A percentile compares a stretch with the other conserved stretches of the same genome.
These are phyloP conservation scores for Pelargonium myrrhifolium DNA, from an alignment of 441 rosid genomes.

Conservation along the genomic window DNA sequence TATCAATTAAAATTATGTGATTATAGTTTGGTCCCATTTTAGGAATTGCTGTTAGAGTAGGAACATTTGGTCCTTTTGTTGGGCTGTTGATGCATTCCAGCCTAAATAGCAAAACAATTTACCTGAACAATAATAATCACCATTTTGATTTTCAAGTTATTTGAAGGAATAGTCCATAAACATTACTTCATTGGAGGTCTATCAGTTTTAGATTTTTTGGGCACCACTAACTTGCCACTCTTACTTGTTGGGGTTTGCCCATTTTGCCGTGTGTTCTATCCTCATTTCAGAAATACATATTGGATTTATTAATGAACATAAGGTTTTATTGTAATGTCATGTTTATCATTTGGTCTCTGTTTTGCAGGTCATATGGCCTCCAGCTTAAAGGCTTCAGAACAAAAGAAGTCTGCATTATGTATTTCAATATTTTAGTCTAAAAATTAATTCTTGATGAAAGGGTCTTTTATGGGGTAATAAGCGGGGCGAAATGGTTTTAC, in stretches of 20 bases:
- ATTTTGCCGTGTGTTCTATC: not conserved
- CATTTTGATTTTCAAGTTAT: not conserved
- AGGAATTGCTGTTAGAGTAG: not conserved
- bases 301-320: not conserved
- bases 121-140: not conserved
- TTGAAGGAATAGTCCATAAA: not conserved
- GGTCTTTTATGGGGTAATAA: constrained; percentile 49
- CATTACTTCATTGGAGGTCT: not conserved
- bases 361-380: constrained; percentile 51
- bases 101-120: no score
- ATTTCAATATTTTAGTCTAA: constrained; percentile 27
- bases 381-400: constrained; percentile 31
- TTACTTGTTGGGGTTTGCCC: not conserved
- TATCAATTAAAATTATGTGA: not conserved
- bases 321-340: not conserved
- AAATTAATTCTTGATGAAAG: constrained; percentile 22
- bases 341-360: constrained; percentile 8
- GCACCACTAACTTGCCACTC: not conserved
- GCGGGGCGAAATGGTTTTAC: constrained; percentile 53
- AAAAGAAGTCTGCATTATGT: constrained; percentile 24
- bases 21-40: not conserved
- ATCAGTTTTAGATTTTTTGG: not conserved
- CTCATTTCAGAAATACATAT: not conserved
- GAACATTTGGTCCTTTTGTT: not conserved
- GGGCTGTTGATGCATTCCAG: not conserved